Evolutionary conservation across 176 grass and related monocot species (phyloP), one percentile per base, ranked within the genome.

Genomic region (Triticum urartu): DNA sequence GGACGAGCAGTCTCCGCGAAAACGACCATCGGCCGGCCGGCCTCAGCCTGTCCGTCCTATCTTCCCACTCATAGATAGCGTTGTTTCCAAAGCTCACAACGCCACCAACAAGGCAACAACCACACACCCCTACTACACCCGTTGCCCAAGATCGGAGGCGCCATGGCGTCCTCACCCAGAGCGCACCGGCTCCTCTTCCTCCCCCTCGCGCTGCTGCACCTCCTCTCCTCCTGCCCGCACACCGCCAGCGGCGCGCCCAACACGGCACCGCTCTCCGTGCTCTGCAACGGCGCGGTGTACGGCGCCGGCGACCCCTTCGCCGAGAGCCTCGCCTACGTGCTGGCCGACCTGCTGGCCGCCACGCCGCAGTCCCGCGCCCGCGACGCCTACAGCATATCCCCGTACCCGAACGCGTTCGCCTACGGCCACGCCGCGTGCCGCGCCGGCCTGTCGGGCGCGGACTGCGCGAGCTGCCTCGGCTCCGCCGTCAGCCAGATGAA

Each of bases 351-450:
- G 63, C 47, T 69, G 30, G 26, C 72, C 13, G 82, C 5, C 25
- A 68, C 85, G 81, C 91, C 88, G 81, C 30, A n/a, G 40, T 75
- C 73, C 30, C 15, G 56, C 9, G 0, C 22, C 14, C 81, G 10
- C 56, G 85, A 83, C 77, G 61, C 81, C 6, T 85, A 85, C 72
- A 61, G 73, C 81, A 86, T 93, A 88, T 93, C 91, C 35, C 91
- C 88, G 45, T 93, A 79, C 82, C 82, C 91, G 30, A 75, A 66
- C 9, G 88, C 88, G 34, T 93, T 93, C 82, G 91, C 91, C 40
- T 90, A 90, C 85, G 91, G 91, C 8, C 85, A 88, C 82, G 88
- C 88, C 24, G 48, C 78, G 43, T 90, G 91, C 88, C 12, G 22
- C 12, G 42, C 40, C 42, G 71, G n/a, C 65, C 56, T 82, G 42